phyloP scores from a whole-genome alignment of 1,284 basidiomycete genomes.

The Taiwanofungus camphoratus region DNA sequence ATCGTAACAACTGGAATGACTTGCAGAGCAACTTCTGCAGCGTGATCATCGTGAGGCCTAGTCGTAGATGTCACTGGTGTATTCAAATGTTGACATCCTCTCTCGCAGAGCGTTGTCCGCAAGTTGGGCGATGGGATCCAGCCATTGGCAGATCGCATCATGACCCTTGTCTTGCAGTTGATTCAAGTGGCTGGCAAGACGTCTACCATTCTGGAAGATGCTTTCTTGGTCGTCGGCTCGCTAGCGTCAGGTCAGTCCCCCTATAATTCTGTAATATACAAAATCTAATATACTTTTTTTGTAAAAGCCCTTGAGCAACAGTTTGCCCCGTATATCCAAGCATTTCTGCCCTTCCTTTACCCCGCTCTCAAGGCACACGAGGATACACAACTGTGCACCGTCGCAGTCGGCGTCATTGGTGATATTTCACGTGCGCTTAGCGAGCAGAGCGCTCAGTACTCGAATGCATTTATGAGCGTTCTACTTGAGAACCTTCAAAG shows the following conservation, averaged over 20 bases:
- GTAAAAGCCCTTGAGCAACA: constrained; percentile 69
- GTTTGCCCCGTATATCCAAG: constrained; percentile 86
- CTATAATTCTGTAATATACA: neutral
- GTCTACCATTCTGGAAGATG: constrained; percentile 95
- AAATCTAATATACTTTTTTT: constrained; percentile 3
- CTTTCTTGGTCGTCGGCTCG: constrained; percentile 93
- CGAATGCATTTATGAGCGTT: constrained; percentile 85
- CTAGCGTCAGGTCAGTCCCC: constrained; percentile 58
- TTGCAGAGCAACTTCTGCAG: constrained; percentile 95
- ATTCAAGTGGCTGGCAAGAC: constrained; percentile 88
- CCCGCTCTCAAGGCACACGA: constrained; percentile 90
- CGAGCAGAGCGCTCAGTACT: constrained; percentile 78
- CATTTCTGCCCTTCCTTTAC: constrained; percentile 88
- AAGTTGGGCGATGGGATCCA: constrained; percentile 82
- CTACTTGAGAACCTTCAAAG: constrained; percentile 91
- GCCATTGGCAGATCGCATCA: constrained; percentile 90
- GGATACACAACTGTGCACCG: constrained; percentile 93
- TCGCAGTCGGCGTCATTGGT: constrained; percentile 93
- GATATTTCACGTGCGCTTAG: constrained; percentile 93
- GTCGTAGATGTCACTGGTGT: neutral
- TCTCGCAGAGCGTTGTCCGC: constrained; percentile 69
- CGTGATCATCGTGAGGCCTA: constrained; percentile 74
- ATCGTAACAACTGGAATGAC: constrained; percentile 99
- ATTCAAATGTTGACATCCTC: constrained; percentile 2
- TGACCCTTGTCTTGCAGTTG: constrained; percentile 87